A percentile compares a stretch with the other conserved stretches of the same genome.
Conservation (phyloP, 176 grass and related monocot genomes). For the Oryza rufipogon region DNA sequence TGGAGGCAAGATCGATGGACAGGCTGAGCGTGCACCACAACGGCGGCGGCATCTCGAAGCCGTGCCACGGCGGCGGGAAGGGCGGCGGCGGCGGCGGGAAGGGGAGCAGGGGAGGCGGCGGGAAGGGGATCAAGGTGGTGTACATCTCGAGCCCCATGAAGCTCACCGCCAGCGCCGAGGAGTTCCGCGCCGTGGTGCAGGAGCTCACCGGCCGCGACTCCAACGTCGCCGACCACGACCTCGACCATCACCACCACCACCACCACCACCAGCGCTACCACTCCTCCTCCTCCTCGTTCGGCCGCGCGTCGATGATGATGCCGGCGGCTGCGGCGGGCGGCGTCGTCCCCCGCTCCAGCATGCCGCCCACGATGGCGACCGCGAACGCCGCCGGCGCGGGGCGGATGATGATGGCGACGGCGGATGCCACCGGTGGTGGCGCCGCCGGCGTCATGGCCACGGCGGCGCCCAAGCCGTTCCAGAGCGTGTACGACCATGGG, state of each 20-base stretch:
- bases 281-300: constrained; percentile 13
- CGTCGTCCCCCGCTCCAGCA: neutral
- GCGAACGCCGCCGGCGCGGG: neutral
- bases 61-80: constrained; percentile 26
- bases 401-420: neutral
- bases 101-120: constrained; percentile 9
- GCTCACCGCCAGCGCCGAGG: constrained; percentile 70
- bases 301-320: constrained; percentile 20
- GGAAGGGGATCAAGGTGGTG: constrained; percentile 65
- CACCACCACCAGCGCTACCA: neutral
- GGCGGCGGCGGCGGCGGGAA: constrained; percentile 10
- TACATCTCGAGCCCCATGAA: constrained; percentile 88
- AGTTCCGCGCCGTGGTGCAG: constrained; percentile 83
- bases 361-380: constrained; percentile 22
- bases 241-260: neutral
- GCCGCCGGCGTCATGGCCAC: neutral
- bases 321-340: neutral
- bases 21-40: constrained; percentile 50
- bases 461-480: constrained; percentile 35
- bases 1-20: constrained; percentile 35
- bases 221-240: constrained; percentile 64
- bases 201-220: constrained; percentile 73
- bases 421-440: neutral
- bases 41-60: constrained; percentile 46
- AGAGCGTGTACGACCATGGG: constrained; percentile 39